Conservation (phyloP, 495 filamentous ascomycete species). For the Tuber melanosporum region DNA sequence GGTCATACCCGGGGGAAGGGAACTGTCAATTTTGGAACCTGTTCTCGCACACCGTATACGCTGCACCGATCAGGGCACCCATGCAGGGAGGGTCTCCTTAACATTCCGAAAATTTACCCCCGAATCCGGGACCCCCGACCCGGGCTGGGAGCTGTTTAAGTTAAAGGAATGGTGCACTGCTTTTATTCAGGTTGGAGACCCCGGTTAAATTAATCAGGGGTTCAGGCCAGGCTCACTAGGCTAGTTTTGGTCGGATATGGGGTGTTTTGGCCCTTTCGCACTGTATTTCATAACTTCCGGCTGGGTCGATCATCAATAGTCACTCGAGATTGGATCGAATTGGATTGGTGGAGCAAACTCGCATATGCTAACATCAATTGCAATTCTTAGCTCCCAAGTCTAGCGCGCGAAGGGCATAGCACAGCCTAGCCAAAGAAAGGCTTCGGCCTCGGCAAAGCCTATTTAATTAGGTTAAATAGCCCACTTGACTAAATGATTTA, state of each 20-base stretch:
- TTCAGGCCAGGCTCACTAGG: neutral
- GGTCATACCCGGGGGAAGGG: too few relatives aligned
- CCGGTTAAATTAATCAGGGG: neutral
- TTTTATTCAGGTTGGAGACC: neutral
- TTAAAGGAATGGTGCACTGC: neutral
- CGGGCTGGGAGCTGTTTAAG: too few relatives aligned
- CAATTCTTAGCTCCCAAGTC: neutral
- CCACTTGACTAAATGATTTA: too few relatives aligned
- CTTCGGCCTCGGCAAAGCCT: neutral
- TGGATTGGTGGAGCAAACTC: neutral
- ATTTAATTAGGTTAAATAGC: neutral
- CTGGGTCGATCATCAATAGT: neutral
- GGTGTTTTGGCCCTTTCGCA: neutral
- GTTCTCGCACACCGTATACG: neutral
- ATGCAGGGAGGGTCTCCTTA: neutral
- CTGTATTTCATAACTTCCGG: neutral
- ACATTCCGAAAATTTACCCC: neutral
- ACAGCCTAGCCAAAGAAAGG: neutral
- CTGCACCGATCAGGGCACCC: neutral
- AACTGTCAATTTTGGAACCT: neutral
- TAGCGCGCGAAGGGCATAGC: neutral
- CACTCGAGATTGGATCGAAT: neutral
- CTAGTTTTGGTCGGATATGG: neutral
- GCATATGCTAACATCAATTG: neutral
- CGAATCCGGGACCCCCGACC: neutral